phyloP scores from a whole-genome alignment of 495 filamentous ascomycete genomes.

The Aspergillus taichungensis region DNA sequence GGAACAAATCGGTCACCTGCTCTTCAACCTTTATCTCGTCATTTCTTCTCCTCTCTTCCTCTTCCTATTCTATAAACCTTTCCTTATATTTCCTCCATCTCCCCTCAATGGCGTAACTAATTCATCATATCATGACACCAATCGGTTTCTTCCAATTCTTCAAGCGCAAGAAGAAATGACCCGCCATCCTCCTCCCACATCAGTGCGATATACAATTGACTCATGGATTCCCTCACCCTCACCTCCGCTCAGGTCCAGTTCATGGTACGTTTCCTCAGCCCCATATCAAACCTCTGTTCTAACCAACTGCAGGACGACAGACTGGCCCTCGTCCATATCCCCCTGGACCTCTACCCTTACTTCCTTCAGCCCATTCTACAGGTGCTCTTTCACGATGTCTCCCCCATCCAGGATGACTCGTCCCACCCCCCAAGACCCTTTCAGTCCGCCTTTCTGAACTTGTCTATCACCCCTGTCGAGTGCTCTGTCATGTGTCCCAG shows the following conservation, averaged over 20 bases:
- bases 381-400: slow-evolving; percentile 63
- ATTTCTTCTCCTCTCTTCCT: no score
- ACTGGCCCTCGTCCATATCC: slow-evolving; percentile 85
- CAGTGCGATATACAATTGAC: slow-evolving; percentile 27
- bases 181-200: no score
- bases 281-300: slow-evolving; percentile 3
- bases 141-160: no score
- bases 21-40: no score
- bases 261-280: slow-evolving; percentile 25
- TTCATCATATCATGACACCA: no score
- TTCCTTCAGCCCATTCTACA: slow-evolving; percentile 78
- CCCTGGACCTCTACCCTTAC: slow-evolving; percentile 66
- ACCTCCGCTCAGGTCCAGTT: slow-evolving; percentile 50
- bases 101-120: no score
- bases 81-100: no score
- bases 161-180: no score
- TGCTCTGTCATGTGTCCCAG: slow-evolving; percentile 86
- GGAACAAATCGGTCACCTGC: no score
- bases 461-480: slow-evolving; percentile 86
- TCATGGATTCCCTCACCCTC: slow-evolving; percentile 31
- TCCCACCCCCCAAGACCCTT: slow-evolving; percentile 28
- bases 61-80: no score
- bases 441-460: slow-evolving; percentile 75
- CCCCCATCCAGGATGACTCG: slow-evolving; percentile 25
- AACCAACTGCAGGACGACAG: slow-evolving; percentile 61